Percentiles rank a stretch among this genome's conserved stretches.
Evolutionary conservation across 2,329 filamentous ascomycete species (phyloP).

Genomic region (Beauveria scarabaeidicola): DNA sequence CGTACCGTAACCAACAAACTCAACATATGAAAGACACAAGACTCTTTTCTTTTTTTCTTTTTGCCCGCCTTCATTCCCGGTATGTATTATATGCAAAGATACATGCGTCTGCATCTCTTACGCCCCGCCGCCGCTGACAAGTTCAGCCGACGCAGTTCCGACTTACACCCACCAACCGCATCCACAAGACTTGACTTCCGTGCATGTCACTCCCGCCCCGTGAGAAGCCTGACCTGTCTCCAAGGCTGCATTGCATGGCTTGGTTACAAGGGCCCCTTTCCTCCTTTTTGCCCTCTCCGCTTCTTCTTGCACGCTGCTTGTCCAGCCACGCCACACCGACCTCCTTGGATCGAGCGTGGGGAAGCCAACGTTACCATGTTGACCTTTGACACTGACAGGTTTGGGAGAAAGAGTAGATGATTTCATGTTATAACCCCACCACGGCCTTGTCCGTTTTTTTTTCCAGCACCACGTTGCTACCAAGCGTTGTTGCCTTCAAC

Average conservation of each 20-base stretch:
- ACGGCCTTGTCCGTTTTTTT: background rate
- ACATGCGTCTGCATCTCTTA: background rate
- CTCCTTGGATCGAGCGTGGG: background rate
- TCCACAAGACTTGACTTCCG: conserved; percentile 2
- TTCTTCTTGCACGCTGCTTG: background rate
- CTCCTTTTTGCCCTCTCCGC: background rate
- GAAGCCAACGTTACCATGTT: background rate
- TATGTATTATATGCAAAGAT: background rate
- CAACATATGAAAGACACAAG: background rate
- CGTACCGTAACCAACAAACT: conserved; percentile 2
- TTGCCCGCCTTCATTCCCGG: background rate
- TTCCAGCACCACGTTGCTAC: conserved; percentile 8
- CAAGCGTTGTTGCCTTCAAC: background rate
- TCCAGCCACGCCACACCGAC: background rate
- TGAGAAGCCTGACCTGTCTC: conserved; percentile 9
- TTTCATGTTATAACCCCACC: background rate
- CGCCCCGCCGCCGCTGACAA: background rate
- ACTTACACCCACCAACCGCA: conserved; percentile 7
- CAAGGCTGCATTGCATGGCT: conserved; percentile 9
- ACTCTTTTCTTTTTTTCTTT: background rate
- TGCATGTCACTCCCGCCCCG: conserved; percentile 10
- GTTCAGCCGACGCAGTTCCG: background rate
- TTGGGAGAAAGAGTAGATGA: background rate
- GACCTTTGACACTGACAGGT: background rate
- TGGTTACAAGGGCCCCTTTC: conserved; percentile 5